Base-by-base conservation (phyloP, 2,329 filamentous ascomycete genomes). In the Ilyonectria sp. region DNA sequence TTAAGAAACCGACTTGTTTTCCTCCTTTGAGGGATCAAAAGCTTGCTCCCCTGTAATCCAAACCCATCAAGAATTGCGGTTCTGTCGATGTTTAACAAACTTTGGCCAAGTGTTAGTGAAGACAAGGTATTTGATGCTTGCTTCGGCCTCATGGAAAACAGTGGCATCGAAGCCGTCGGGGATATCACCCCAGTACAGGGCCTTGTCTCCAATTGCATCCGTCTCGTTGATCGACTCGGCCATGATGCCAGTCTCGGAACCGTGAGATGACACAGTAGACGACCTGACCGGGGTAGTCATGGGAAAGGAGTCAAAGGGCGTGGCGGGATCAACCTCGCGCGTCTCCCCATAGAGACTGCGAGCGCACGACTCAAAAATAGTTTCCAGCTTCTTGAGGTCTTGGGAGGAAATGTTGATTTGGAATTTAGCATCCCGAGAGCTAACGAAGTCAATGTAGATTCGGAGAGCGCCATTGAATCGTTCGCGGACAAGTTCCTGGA, bases 71-170 rank as follows among this genome's bases (percentile, higher is more conserved):
- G 35, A 37, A 37, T 15, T 37, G 13, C 35, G 35, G 13, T 9
- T 15, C 15, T 37, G 35, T 37, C 13, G 35, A 37, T 85, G 83
- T 65, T 79, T 82, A 65, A 89, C 84, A 69, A 86, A 90, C 75
- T 88, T 89, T 43, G 87, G 87, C 91, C 91, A 93, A 0, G 91
- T 93, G 76, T 92, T 92, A 15, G 90, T 26, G 26, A 26, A 26
- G 26, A 26, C 26, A 26, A 26, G 26, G 26, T 26, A 26, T 26
- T 26, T 26, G 80, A 93, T 88, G 73, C 86, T 87, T 17, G 80
- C 77, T 74, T 91, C 86, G 0, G 90, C 87, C 19, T 82, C 84
- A 71, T 92, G 89, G 72, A 93, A 92, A 4, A 92, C 83, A 0
- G 75, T 76, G 4, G 82, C 80, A 56, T 84, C 82, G 65, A 92